Evolutionary conservation across 148 eudicot genomes (phyloP).

Genomic region (Vaccinium myrtillus): DNA sequence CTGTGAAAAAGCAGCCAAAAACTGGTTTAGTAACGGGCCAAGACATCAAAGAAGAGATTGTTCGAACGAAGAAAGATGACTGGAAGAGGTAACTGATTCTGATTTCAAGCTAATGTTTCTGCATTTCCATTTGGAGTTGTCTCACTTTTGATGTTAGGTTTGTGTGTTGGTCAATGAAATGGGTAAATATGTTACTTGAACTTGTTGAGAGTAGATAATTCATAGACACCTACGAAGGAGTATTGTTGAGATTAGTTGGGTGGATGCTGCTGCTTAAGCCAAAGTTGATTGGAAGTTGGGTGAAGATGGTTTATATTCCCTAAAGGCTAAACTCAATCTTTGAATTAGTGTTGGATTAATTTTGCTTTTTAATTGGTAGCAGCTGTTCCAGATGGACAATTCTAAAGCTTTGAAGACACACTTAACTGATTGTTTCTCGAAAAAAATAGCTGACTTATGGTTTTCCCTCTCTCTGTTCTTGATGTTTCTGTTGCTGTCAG

Average conservation of each 20-base stretch:
- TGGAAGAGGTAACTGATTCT: constrained; percentile 48
- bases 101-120: background rate
- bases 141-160: background rate
- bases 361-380: background rate
- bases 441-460: background rate
- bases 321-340: background rate
- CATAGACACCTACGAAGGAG: background rate
- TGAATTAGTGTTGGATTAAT: background rate
- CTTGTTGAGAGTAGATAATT: background rate
- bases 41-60: constrained; percentile 74
- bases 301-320: background rate
- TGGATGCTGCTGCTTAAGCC: background rate
- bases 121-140: constrained; percentile 9
- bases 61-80: constrained; percentile 55
- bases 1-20: constrained; percentile 35
- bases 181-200: background rate
- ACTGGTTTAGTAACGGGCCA: constrained; percentile 75
- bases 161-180: background rate
- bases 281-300: background rate
- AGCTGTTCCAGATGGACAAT: background rate
- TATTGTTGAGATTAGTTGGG: background rate
- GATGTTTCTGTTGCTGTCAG: background rate
- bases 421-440: background rate
- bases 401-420: background rate
- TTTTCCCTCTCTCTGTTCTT: background rate